phyloP scores from a whole-genome alignment of 2,329 filamentous ascomycete genomes.

The Fusarium armeniacum region DNA sequence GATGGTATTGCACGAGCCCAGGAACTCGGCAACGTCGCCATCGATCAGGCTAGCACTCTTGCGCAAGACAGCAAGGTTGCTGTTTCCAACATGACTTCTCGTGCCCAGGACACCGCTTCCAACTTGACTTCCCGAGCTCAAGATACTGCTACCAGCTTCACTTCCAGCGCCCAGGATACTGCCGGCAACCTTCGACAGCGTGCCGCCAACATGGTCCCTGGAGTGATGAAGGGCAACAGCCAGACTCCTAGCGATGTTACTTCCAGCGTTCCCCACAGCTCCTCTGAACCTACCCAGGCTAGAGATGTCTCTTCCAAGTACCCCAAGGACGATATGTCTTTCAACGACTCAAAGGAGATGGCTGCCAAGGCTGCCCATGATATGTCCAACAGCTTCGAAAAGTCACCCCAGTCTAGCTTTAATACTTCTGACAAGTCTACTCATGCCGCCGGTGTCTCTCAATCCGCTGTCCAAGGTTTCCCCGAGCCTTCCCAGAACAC shows the following conservation, averaged over 20 bases:
- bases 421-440: background rate
- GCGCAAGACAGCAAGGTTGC: slow-evolving; percentile 32
- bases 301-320: slow-evolving; percentile 21
- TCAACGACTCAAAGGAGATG: background rate
- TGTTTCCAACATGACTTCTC: slow-evolving; percentile 27
- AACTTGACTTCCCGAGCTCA: slow-evolving; percentile 9
- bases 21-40: slow-evolving; percentile 28
- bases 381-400: background rate
- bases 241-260: slow-evolving; percentile 15
- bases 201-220: slow-evolving; percentile 27
- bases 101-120: slow-evolving; percentile 20
- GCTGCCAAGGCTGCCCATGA: background rate
- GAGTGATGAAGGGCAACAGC: background rate
- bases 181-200: slow-evolving; percentile 19
- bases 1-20: slow-evolving; percentile 28
- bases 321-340: background rate
- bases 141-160: slow-evolving; percentile 16
- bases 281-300: slow-evolving; percentile 15
- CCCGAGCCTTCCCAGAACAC: background rate
- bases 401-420: background rate
- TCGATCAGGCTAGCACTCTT: slow-evolving; percentile 28
- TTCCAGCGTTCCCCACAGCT: slow-evolving; percentile 3
- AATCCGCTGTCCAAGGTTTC: background rate
- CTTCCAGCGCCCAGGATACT: slow-evolving; percentile 32
- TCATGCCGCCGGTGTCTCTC: background rate